A percentile compares a stretch with the other conserved stretches of the same genome.
Evolutionary conservation across 164 flowering plant genomes (phyloP).

Genomic region (Cinnamomum chago): DNA sequence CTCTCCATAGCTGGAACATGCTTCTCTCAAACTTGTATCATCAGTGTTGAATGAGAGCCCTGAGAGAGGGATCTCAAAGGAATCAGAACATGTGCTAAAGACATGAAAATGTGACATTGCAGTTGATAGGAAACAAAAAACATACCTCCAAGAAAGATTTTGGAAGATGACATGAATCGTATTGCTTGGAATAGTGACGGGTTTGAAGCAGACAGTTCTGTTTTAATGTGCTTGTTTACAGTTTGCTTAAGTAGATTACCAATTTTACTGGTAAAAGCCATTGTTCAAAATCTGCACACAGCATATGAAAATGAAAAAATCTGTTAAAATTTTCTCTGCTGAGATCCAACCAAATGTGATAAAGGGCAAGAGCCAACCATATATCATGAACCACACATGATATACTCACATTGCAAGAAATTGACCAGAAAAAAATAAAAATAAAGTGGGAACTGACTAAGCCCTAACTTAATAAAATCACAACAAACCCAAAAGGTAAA

Average conservation of each 20-base stretch:
- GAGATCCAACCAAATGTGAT: neutral
- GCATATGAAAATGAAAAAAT: neutral
- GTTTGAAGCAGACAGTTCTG: constrained; percentile 25
- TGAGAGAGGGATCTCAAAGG: constrained; percentile 8
- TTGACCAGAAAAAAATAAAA: neutral
- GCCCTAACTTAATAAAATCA: too few relatives aligned
- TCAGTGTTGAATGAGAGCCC: constrained; percentile 43
- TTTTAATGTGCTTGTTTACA: constrained; percentile 19
- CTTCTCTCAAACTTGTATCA: constrained; percentile 36
- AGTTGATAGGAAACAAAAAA: neutral
- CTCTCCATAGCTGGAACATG: constrained; percentile 37
- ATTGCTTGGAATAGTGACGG: constrained; percentile 39
- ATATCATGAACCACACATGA: neutral
- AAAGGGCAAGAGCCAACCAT: neutral
- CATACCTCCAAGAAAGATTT: constrained; percentile 53
- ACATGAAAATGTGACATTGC: neutral
- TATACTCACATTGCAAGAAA: neutral
- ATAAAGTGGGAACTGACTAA: neutral
- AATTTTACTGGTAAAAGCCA: constrained; percentile 43
- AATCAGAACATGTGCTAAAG: neutral
- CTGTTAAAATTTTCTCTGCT: neutral
- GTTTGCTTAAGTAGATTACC: constrained; percentile 40
- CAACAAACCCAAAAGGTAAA: too few relatives aligned
- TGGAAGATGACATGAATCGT: constrained; percentile 49
- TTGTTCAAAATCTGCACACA: constrained; percentile 3